Evolutionary conservation across 1,284 basidiomycete genomes (phyloP), one percentile per base, ranked within the genome.

Genomic region (Apiotrichum mycotoxinovorans): DNA sequence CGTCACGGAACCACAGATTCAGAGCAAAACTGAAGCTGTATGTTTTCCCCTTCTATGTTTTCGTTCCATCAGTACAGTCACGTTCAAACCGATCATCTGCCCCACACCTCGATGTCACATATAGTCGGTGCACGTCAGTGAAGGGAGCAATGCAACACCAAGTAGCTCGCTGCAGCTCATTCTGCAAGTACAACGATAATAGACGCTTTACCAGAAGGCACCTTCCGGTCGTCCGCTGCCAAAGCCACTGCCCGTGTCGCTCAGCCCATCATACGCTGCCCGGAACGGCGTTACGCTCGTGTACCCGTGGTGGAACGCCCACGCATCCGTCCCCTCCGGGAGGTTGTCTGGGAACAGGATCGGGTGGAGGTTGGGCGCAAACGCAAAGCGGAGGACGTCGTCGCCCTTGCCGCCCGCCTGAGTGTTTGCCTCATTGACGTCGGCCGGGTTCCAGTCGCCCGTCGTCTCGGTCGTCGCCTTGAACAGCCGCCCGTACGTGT

Each of bases 241-340:
- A 41, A 67, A 68, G 4, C 58, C 65, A 43, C 54, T 58, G 12
- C 62, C 61, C 4, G 55, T 63, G 14, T 63, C 60, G 26, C 45
- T 47, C 7, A 66, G 42, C 7, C 64, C 66, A 17, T 63, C 64
- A 61, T 61, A 71, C 51, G 66, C 65, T 4, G 73, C 71, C 18
- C 69, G 51, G 4, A 74, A 59, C 1, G 73, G 73, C 18, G 68
- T 68, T 3, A 74, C 71, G 33, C 65, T 67, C 18, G 65, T 64
- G 52, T 70, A 73, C 0, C 72, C 73, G 51, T 71, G 67, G 15
- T 70, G 66, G 56, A 75, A 74, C 15, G 71, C 73, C 73, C 73
- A 93, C 0, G 83, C 85, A 75, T 95, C 92, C 11, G 87, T 85
- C 2, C 88, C 90, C 40, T 83, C 79, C 0, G 89, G 87, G 22